Conservation (phyloP, 177 flowering plant genomes). For the Vitis hybrid region DNA sequence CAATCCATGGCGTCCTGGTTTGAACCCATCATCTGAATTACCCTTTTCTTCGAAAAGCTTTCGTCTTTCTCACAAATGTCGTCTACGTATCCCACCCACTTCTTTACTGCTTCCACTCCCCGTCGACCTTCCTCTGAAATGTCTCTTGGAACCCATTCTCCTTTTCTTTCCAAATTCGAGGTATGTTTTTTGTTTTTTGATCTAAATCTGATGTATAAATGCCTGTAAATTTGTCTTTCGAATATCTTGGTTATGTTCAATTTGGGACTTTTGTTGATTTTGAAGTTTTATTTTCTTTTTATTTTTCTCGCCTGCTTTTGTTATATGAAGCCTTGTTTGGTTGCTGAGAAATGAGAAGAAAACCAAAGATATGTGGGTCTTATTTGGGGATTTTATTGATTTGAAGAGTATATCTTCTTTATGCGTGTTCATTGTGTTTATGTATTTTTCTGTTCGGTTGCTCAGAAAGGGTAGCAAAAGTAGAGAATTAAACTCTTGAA, state of each 20-base stretch:
- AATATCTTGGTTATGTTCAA: not conserved
- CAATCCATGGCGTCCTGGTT: not conserved
- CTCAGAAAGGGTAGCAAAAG: no score
- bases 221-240: not conserved
- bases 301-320: not conserved
- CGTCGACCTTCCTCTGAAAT: slow-evolving; percentile 9
- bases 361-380: no score
- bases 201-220: not conserved
- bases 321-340: no score
- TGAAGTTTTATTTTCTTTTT: no score
- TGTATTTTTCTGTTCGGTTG: no score
- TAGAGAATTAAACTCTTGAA: no score
- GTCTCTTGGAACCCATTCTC: slow-evolving; percentile 9
- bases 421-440: no score
- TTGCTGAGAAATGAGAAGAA: no score
- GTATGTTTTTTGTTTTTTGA: slow-evolving; percentile 9
- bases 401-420: no score
- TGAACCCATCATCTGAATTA: not conserved
- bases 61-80: slow-evolving; percentile 12
- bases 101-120: slow-evolving; percentile 21
- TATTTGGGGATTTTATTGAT: no score
- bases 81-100: slow-evolving; percentile 13
- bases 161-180: slow-evolving; percentile 18
- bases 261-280: not conserved
- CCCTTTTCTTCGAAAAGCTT: not conserved